These are phyloP conservation scores for Trichophyton schoenleinii DNA, from an alignment of 2,329 filamentous ascomycete species.

Conservation along the genomic window DNA sequence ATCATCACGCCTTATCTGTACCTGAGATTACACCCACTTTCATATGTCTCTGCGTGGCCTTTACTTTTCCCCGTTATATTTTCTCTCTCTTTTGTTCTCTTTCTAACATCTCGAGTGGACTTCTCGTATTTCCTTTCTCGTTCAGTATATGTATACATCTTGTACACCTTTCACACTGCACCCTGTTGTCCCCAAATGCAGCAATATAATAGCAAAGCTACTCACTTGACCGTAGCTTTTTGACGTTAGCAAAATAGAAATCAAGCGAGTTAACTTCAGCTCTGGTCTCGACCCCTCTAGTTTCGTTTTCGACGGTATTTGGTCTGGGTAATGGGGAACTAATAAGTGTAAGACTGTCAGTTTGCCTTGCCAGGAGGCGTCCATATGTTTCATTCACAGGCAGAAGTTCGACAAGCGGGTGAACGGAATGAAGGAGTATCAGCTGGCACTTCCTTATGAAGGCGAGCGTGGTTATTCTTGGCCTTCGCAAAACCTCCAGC, in stretches of 20 bases:
- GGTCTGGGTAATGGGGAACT: no score
- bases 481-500: no score
- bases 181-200: not conserved
- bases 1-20: not conserved
- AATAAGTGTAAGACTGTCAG: no score
- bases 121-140: not conserved
- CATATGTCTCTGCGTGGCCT: not conserved
- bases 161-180: not conserved
- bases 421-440: no score
- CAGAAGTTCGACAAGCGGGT: no score
- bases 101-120: not conserved
- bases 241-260: not conserved
- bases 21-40: slow-evolving; percentile 1
- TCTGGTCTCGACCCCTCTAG: not conserved
- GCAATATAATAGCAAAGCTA: not conserved
- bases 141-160: not conserved
- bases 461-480: no score
- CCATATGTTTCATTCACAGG: no score
- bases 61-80: not conserved
- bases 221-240: not conserved
- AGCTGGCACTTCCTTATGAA: no score
- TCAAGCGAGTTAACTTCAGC: not conserved
- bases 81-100: not conserved
- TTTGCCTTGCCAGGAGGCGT: no score
- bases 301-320: no score